These are phyloP conservation scores for Candida incommunis DNA, from an alignment of 805 yeast species.

Conservation along the genomic window DNA sequence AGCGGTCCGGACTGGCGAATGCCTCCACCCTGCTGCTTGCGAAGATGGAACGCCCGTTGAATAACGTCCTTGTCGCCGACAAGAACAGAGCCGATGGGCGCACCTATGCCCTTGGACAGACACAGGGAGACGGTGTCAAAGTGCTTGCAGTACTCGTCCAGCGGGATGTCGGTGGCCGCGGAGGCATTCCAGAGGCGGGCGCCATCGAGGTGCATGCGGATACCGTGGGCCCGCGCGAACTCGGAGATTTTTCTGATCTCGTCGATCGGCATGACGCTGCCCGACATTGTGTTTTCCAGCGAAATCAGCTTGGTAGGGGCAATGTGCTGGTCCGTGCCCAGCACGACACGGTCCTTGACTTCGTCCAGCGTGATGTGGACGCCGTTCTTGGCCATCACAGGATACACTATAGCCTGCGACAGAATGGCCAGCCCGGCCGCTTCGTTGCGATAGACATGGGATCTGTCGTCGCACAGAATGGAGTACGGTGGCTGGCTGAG, in stretches of 20 bases:
- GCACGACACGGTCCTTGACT: conserved; percentile 45
- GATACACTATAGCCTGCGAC: conserved; percentile 83
- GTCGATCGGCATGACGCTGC: conserved; percentile 64
- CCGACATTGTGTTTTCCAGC: conserved; percentile 80
- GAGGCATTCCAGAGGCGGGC: conserved; percentile 94
- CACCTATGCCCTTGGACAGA: conserved; percentile 80
- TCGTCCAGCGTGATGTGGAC: conserved; percentile 69
- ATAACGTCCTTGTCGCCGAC: conserved; percentile 54
- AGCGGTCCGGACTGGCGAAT: conserved; percentile 78
- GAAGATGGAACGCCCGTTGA: conserved; percentile 65
- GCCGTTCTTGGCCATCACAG: conserved; percentile 70
- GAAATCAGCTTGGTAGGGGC: conserved; percentile 82
- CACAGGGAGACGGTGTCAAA: conserved; percentile 89
- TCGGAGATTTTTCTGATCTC: conserved; percentile 58
- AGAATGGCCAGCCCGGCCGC: conserved; percentile 86
- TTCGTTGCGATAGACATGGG: conserved; percentile 72
- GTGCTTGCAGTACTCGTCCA: conserved; percentile 54
- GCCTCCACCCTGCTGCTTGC: conserved; percentile 90
- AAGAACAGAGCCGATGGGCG: conserved; percentile 82
- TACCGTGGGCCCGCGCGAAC: conserved; percentile 47
- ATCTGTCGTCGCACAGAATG: conserved; percentile 72
- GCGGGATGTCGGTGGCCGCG: conserved; percentile 52
- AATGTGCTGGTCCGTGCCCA: conserved; percentile 71
- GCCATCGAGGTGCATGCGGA: conserved; percentile 76
- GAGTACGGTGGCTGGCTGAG: conserved; percentile 73